Percentiles rank a stretch among this genome's conserved stretches.
Conservation (phyloP, 257 asterid species). For the Salvia splendens region DNA sequence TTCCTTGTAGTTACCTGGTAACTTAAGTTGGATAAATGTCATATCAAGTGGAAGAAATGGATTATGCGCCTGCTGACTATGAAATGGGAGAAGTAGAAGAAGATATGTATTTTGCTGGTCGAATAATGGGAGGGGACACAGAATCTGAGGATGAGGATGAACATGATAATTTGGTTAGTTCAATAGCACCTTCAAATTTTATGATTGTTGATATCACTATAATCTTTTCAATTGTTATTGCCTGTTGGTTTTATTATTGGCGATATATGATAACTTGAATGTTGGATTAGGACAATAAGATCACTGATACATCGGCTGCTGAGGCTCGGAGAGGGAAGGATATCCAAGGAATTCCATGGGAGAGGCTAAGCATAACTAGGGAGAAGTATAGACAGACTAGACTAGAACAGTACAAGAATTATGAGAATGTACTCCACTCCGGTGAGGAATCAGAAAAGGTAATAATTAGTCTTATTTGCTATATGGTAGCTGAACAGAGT, state of each 20-base stretch:
- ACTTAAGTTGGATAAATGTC: constrained; percentile 37
- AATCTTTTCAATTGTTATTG: background rate
- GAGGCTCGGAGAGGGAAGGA: constrained; percentile 69
- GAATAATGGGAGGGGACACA: constrained; percentile 55
- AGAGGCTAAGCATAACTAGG: constrained; percentile 53
- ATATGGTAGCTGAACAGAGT: constrained; percentile 2
- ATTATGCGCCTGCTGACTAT: constrained; percentile 47
- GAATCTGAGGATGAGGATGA: constrained; percentile 64
- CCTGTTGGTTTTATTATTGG: constrained; percentile 15
- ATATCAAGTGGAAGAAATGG: constrained; percentile 49
- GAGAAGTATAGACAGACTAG: constrained; percentile 64
- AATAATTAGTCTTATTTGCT: constrained; percentile 5
- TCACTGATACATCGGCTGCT: constrained; percentile 59
- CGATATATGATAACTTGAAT: constrained; percentile 33
- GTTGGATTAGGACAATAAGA: constrained; percentile 51
- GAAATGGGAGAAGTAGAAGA: constrained; percentile 59
- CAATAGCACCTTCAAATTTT: constrained; percentile 6
- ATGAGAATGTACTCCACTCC: constrained; percentile 54
- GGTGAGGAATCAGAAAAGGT: constrained; percentile 60
- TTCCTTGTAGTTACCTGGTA: constrained; percentile 29
- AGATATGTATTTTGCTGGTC: constrained; percentile 51
- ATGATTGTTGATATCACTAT: background rate
- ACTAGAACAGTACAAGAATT: constrained; percentile 62
- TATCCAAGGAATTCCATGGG: constrained; percentile 75
- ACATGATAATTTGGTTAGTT: constrained; percentile 53